Evolutionary conservation across 768 basidiomycete genomes (phyloP).

Genomic region (Mycena filopes): DNA sequence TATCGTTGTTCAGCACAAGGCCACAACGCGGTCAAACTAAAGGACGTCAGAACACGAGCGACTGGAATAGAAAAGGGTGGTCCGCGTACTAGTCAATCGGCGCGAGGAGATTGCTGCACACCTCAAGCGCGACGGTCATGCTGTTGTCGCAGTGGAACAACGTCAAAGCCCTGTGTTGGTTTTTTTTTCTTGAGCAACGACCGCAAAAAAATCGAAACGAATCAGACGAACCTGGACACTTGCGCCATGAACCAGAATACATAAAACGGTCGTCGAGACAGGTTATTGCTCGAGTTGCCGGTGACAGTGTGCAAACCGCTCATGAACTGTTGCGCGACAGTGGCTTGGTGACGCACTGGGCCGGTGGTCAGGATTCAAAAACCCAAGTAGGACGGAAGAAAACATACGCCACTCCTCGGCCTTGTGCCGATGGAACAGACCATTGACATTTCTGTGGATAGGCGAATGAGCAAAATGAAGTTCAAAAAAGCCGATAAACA

Average conservation of each 20-base stretch:
- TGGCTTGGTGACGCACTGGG: slow-evolving; percentile 69
- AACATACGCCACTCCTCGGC: slow-evolving; percentile 75
- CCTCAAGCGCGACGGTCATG: slow-evolving; percentile 68
- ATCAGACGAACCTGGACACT: slow-evolving; percentile 59
- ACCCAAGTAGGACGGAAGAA: slow-evolving; percentile 10
- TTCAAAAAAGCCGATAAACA: slow-evolving; percentile 32
- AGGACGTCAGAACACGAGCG: too few species aligned
- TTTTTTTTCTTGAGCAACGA: slow-evolving; percentile 17
- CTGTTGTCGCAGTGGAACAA: slow-evolving; percentile 72
- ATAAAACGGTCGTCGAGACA: slow-evolving; percentile 72
- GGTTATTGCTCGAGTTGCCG: slow-evolving; percentile 57
- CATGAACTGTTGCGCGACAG: slow-evolving; percentile 69
- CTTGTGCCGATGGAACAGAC: slow-evolving; percentile 62
- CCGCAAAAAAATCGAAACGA: slow-evolving; percentile 4
- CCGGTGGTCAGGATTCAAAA: slow-evolving; percentile 21
- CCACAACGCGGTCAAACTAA: slow-evolving; percentile 66
- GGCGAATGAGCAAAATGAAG: slow-evolving; percentile 2
- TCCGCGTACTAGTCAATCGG: slow-evolving; percentile 64
- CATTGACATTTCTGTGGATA: slow-evolving; percentile 52
- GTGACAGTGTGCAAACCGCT: slow-evolving; percentile 69
- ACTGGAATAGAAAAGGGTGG: too few species aligned
- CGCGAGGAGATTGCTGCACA: slow-evolving; percentile 68
- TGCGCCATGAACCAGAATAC: slow-evolving; percentile 83
- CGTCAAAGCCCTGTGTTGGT: slow-evolving; percentile 55
- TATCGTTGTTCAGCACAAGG: slow-evolving; percentile 69